These are phyloP conservation scores for Penicillium tannophilum DNA, from an alignment of 495 filamentous ascomycete species.

Conservation along the genomic window DNA sequence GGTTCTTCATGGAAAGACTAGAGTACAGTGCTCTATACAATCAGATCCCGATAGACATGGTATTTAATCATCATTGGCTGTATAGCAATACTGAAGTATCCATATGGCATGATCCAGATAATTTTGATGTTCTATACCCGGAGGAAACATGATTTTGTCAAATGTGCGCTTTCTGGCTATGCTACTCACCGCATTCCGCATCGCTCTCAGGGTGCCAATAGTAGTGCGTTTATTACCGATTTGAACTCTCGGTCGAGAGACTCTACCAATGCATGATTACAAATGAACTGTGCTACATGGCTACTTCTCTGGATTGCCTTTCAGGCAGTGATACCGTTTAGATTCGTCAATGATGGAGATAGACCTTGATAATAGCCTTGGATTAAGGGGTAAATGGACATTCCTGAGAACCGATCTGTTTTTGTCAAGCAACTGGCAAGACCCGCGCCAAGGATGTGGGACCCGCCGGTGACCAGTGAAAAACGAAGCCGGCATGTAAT, in stretches of 20 bases:
- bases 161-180: neutral
- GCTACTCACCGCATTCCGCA: neutral
- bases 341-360: neutral
- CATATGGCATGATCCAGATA: neutral
- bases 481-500: neutral
- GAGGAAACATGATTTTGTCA: neutral
- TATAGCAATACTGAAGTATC: neutral
- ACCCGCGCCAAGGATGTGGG: neutral
- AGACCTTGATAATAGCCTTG: neutral
- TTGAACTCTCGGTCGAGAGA: neutral
- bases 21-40: neutral
- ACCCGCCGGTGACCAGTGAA: neutral
- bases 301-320: neutral
- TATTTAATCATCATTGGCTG: neutral
- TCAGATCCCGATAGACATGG: conserved; percentile 3
- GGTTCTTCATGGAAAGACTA: neutral
- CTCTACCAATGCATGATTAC: neutral
- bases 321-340: neutral
- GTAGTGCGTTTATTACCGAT: neutral
- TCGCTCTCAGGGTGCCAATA: neutral
- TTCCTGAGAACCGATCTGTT: neutral
- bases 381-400: neutral
- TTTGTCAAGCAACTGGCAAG: neutral
- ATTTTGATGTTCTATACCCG: neutral
- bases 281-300: neutral